phyloP scores from a whole-genome alignment of 176 grass and related monocot genomes.

The Raddia distichophylla region DNA sequence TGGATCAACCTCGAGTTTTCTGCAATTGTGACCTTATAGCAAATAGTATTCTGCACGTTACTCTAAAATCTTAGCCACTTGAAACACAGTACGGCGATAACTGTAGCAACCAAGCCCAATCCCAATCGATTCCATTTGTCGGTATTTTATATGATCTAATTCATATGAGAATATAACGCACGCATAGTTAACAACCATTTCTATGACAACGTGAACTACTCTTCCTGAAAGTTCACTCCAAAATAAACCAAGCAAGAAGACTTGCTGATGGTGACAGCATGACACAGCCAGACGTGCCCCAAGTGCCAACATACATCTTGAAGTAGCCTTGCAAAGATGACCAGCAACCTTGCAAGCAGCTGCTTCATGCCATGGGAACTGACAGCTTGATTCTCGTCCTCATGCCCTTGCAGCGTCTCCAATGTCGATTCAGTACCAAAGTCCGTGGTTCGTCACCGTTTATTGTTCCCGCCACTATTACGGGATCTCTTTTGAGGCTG shows the following conservation, averaged over 20 bases:
- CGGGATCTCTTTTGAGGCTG: conserved; percentile 51
- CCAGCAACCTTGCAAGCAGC: background rate
- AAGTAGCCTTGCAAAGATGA: conserved; percentile 1
- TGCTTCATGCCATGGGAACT: background rate
- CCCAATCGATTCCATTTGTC: background rate
- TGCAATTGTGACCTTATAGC: no score
- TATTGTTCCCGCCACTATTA: conserved; percentile 43
- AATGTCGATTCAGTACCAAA: background rate
- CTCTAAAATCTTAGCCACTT: no score
- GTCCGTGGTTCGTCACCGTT: conserved; percentile 44
- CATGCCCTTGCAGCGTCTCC: conserved; percentile 23
- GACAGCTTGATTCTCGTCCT: conserved; percentile 3
- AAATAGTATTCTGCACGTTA: no score
- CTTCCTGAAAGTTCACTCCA: background rate
- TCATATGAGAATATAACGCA: background rate
- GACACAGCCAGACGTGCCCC: background rate
- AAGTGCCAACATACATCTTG: background rate
- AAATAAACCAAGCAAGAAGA: background rate
- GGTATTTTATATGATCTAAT: background rate
- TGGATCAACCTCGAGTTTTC: no score
- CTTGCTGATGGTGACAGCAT: background rate
- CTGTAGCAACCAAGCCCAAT: background rate
- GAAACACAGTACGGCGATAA: background rate
- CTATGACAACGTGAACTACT: background rate
- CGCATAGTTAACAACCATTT: background rate